Evolutionary conservation across 441 rosid genomes (phyloP).

Genomic region (Francoa sonchifolia): DNA sequence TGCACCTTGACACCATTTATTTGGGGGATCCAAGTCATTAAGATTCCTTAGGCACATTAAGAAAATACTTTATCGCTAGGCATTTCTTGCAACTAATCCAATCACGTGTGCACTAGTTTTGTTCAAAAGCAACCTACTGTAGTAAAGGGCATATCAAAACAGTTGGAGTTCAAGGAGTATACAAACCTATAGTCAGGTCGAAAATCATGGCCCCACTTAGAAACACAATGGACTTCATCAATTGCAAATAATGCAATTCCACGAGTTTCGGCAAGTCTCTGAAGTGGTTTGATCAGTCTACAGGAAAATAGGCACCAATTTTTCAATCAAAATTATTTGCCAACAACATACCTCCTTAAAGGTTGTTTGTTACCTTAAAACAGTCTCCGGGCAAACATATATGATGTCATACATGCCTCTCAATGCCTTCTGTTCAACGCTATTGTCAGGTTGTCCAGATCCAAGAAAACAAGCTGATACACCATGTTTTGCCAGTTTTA

Average conservation of each 20-base stretch:
- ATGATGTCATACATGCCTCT: slow-evolving; percentile 64
- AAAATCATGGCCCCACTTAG: slow-evolving; percentile 97
- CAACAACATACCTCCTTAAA: slow-evolving; percentile 2
- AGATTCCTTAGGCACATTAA: too few relatives aligned
- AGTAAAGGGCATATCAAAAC: not conserved
- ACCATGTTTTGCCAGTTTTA: slow-evolving; percentile 59
- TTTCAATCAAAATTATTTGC: slow-evolving; percentile 3
- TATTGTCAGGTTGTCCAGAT: slow-evolving; percentile 83
- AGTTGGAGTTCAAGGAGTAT: too few relatives aligned
- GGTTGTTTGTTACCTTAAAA: slow-evolving; percentile 33
- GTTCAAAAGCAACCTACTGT: too few relatives aligned
- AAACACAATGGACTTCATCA: slow-evolving; percentile 89
- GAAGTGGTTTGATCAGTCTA: slow-evolving; percentile 66
- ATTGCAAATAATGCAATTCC: slow-evolving; percentile 85
- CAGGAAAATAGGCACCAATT: slow-evolving; percentile 9
- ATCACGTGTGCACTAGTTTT: too few relatives aligned
- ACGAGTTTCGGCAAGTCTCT: slow-evolving; percentile 56
- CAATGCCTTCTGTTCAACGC: slow-evolving; percentile 76
- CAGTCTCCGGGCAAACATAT: slow-evolving; percentile 84
- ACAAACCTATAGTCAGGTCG: slow-evolving; percentile 69
- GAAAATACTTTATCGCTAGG: too few relatives aligned
- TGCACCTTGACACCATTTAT: too few relatives aligned
- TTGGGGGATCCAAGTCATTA: too few relatives aligned
- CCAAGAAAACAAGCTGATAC: slow-evolving; percentile 93
- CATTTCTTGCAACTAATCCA: not conserved